Evolutionary conservation across 257 asterid genomes (phyloP).

Genomic region (Ehretia macrophylla): DNA sequence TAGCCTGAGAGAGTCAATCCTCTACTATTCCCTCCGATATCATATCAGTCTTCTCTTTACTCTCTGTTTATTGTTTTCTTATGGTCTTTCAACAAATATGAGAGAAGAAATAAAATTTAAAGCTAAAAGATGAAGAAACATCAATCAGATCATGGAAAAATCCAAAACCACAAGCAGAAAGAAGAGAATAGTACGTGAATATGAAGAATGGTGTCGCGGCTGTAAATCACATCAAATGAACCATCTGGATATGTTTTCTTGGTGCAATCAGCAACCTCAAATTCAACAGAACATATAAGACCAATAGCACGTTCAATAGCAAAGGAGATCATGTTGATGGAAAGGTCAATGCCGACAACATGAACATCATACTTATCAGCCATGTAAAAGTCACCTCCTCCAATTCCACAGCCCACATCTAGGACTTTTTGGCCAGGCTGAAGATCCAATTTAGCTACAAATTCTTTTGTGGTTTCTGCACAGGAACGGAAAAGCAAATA

Average conservation of each 20-base stretch:
- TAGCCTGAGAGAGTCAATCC: too few relatives aligned
- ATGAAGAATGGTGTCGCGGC: slow-evolving; percentile 96
- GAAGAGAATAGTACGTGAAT: slow-evolving; percentile 51
- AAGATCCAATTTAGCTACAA: slow-evolving; percentile 71
- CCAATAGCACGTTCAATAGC: slow-evolving; percentile 93
- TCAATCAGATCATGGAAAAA: slow-evolving; percentile 6
- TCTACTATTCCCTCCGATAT: too few relatives aligned
- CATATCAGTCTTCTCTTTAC: too few relatives aligned
- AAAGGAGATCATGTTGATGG: slow-evolving; percentile 89
- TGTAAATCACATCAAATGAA: slow-evolving; percentile 83
- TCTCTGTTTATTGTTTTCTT: too few relatives aligned
- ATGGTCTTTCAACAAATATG: too few relatives aligned
- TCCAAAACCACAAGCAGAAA: slow-evolving; percentile 4
- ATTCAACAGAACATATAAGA: slow-evolving; percentile 84
- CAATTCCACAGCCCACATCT: slow-evolving; percentile 98
- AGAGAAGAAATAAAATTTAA: neutral
- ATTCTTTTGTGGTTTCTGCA: slow-evolving; percentile 91
- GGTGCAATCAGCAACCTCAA: slow-evolving; percentile 98
- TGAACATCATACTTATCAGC: slow-evolving; percentile 83
- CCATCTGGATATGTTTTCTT: slow-evolving; percentile 74
- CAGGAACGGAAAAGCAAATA: slow-evolving; percentile 19
- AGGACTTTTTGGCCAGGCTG: slow-evolving; percentile 88
- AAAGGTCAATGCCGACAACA: slow-evolving; percentile 92
- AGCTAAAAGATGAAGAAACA: neutral
- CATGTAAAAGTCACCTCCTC: slow-evolving; percentile 98